phyloP scores from a whole-genome alignment of 2,329 filamentous ascomycete species.

The Lojkania enalia region DNA sequence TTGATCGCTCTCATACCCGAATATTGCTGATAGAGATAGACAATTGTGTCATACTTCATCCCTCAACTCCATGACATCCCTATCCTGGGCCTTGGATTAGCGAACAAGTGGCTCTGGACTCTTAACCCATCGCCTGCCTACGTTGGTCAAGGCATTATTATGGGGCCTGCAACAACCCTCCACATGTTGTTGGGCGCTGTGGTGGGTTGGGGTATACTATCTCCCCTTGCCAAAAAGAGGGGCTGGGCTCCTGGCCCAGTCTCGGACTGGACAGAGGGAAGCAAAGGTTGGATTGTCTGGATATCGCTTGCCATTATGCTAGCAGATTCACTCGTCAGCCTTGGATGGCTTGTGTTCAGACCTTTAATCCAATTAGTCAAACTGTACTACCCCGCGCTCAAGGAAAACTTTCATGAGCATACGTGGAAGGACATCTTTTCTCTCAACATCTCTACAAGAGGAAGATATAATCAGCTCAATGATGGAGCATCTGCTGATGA shows the following conservation, averaged over 20 bases:
- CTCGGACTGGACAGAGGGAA: slow-evolving; percentile 85
- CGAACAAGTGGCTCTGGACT: slow-evolving; percentile 87
- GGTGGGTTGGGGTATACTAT: slow-evolving; percentile 87
- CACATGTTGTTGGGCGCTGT: slow-evolving; percentile 93
- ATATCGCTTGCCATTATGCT: slow-evolving; percentile 95
- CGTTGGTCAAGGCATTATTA: slow-evolving; percentile 96
- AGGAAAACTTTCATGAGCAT: slow-evolving; percentile 33
- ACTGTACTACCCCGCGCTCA: slow-evolving; percentile 41
- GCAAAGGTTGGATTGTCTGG: slow-evolving; percentile 99
- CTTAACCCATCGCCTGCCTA: slow-evolving; percentile 97
- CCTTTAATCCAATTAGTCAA: slow-evolving; percentile 59
- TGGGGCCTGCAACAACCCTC: slow-evolving; percentile 92
- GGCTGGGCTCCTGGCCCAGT: slow-evolving; percentile 91
- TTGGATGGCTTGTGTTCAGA: slow-evolving; percentile 74
- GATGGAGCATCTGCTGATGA: slow-evolving; percentile 19
- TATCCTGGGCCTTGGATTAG: slow-evolving; percentile 75
- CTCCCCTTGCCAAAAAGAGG: slow-evolving; percentile 79
- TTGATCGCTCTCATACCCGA: slow-evolving; percentile 13
- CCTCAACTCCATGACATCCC: slow-evolving; percentile 84
- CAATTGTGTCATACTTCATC: slow-evolving; percentile 85
- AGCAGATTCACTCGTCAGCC: slow-evolving; percentile 84
- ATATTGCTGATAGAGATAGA: slow-evolving; percentile 51
- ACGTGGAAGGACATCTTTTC: slow-evolving; percentile 42
- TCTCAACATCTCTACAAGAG: slow-evolving; percentile 38
- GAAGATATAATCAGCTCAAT: slow-evolving; percentile 46